A percentile compares a stretch with the other conserved stretches of the same genome.
phyloP scores from a whole-genome alignment of 192 early-diverging fungal genomes.

The Bifiguratus adelaidae region DNA sequence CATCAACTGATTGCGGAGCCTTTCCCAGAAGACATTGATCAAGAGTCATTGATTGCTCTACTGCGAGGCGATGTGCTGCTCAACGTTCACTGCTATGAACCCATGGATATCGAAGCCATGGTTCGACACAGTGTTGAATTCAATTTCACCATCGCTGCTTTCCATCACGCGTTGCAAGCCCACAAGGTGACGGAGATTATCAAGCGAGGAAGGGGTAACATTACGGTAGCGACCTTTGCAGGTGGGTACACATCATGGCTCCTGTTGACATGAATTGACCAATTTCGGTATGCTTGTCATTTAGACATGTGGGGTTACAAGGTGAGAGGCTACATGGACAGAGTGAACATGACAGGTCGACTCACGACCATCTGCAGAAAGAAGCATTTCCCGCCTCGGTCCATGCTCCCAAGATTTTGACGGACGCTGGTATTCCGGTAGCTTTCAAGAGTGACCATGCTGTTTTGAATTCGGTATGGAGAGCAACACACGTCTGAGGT shows the following conservation, averaged over 20 bases:
- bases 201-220: conserved; percentile 32
- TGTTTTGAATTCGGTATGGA: conserved; percentile 38
- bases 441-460: conserved; percentile 59
- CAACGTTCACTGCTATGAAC: conserved; percentile 43
- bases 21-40: conserved; percentile 32
- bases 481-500: background rate
- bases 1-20: conserved; percentile 10
- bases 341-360: too few relatives aligned
- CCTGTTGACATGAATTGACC: background rate
- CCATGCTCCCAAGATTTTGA: conserved; percentile 35
- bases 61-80: conserved; percentile 40
- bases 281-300: background rate
- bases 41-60: conserved; percentile 42
- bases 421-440: conserved; percentile 46
- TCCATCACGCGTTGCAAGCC: conserved; percentile 55
- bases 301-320: conserved; percentile 33
- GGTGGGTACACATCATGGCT: conserved; percentile 8
- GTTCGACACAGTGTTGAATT: conserved; percentile 43
- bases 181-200: conserved; percentile 40
- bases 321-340: too few relatives aligned
- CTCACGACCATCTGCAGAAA: too few relatives aligned
- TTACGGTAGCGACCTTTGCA: conserved; percentile 43
- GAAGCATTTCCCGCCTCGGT: conserved; percentile 46
- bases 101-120: conserved; percentile 48
- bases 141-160: conserved; percentile 42